Evolutionary conservation across 2,329 filamentous ascomycete species (phyloP), one percentile per base, ranked within the genome.

Genomic region (Ascochyta fabae): DNA sequence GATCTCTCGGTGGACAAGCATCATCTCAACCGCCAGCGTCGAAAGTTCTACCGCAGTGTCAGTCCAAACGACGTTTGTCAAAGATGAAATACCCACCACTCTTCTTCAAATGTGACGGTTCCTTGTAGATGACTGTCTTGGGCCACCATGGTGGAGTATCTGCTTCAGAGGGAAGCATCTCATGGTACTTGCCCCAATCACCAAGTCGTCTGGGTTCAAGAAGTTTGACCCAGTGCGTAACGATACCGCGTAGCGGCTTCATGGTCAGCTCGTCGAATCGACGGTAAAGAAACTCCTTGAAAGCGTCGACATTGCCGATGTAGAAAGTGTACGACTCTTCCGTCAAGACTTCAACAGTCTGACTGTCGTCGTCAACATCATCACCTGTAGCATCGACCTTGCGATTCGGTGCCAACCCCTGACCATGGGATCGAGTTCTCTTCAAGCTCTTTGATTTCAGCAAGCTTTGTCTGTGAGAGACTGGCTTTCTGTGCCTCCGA

Each of bases 91-190:
- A 50, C 64, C 55, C 64, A 71, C 71, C 56, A n/a, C 59, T 35
- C 34, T 66, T 64, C 38, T 65, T 65, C 8, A 75, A 58, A 40
- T 75, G 72, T 3, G 72, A 67, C 6, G 72, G 71, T 36, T 75
- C 72, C n/a, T 60, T 61, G 44, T 73, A 74, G 6, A 56, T 64
- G 12, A 72, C 62, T 29, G 62, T 53, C 1, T 33, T 33, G 12
- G 72, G 71, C 72, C 72, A 75, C 70, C 71, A 73, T 3, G 63
- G 65, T 8, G 70, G 66, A 6, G 58, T 62, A 24, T 54, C 47
- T 35, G 57, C 54, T 24, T 58, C 46, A 7, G 43, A 43, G 1
- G 65, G 64, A 1, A 62, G 36, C 44, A 60, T 57, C 42, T 63
- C 66, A 46, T 68, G 63, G 38, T 74, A 73, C 4, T 59, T 62